Evolutionary conservation across 2,329 filamentous ascomycete species (phyloP).

Genomic region (Colletotrichum camelliae): DNA sequence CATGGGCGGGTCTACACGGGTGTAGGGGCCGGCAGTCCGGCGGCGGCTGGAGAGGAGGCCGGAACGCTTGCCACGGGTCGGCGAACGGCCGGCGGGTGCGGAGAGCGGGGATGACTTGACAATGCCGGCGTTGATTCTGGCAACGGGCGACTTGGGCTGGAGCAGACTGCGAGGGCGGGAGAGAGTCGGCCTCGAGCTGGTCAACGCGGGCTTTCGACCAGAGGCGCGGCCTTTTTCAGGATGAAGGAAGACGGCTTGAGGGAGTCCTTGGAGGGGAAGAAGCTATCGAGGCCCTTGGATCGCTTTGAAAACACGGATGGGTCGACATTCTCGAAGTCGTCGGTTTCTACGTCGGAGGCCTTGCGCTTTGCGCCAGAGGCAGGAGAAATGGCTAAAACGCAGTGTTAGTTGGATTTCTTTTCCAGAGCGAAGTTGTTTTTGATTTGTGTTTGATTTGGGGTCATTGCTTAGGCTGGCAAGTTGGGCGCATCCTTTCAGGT

Average conservation of each 20-base stretch:
- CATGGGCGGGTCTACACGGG: constrained; percentile 74
- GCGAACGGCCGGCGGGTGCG: constrained; percentile 82
- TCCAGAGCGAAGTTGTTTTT: not conserved
- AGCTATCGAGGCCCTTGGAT: constrained; percentile 54
- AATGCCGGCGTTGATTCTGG: constrained; percentile 48
- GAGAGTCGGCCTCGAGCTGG: constrained; percentile 21
- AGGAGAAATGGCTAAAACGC: constrained; percentile 43
- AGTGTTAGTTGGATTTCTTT: not conserved
- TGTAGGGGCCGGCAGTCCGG: constrained; percentile 65
- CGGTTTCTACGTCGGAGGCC: constrained; percentile 54
- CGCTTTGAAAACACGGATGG: constrained; percentile 63
- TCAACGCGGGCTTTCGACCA: constrained; percentile 23
- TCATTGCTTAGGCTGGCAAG: not conserved
- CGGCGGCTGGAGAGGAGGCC: constrained; percentile 73
- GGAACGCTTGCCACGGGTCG: constrained; percentile 72
- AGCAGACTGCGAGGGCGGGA: constrained; percentile 50
- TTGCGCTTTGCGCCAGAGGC: constrained; percentile 60
- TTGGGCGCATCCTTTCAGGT: not conserved
- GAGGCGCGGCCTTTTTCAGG: constrained; percentile 46
- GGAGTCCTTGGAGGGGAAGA: constrained; percentile 46
- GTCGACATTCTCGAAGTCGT: constrained; percentile 68
- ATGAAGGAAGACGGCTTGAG: constrained; percentile 55
- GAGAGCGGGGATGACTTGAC: constrained; percentile 60
- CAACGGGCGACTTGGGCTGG: constrained; percentile 57
- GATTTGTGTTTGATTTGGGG: not conserved